Percentiles rank a stretch among this genome's conserved stretches.
Conservation (phyloP, 208 protist species). For the Crithidia brevicula region DNA sequence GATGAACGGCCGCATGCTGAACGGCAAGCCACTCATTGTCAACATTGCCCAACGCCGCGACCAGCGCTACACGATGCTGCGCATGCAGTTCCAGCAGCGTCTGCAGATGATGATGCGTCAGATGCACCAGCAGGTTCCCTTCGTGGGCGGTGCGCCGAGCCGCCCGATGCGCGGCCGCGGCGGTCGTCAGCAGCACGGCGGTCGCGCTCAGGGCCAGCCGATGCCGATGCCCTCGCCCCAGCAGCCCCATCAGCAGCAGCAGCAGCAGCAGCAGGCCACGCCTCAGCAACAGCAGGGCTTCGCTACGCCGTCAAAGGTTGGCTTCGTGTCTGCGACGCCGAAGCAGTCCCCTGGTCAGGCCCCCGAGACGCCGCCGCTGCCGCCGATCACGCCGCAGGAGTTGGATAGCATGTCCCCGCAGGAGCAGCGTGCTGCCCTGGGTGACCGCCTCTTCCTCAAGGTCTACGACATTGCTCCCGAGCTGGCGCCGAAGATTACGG, state of each 20-base stretch:
- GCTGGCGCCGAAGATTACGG: constrained; percentile 88
- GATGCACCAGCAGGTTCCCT: constrained; percentile 61
- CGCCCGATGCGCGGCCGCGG: constrained; percentile 43
- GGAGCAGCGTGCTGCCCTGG: constrained; percentile 90
- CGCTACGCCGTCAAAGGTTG: constrained; percentile 43
- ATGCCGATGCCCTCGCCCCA: constrained; percentile 36
- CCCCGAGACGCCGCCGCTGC: constrained; percentile 82
- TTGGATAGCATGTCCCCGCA: constrained; percentile 85
- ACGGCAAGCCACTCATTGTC: constrained; percentile 98
- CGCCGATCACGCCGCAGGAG: constrained; percentile 82
- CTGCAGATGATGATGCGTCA: constrained; percentile 88
- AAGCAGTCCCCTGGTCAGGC: constrained; percentile 63
- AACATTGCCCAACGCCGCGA: constrained; percentile 97
- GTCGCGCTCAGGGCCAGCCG: constrained; percentile 38
- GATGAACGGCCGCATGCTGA: constrained; percentile 97
- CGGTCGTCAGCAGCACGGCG: constrained; percentile 40
- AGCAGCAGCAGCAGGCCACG: constrained; percentile 24
- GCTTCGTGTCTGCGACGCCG: constrained; percentile 60
- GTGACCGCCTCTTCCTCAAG: constrained; percentile 89
- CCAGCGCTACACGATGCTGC: constrained; percentile 95
- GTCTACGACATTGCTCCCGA: constrained; percentile 86
- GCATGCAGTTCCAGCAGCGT: constrained; percentile 94
- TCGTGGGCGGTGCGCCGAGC: constrained; percentile 24
- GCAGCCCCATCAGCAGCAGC: constrained; percentile 33
- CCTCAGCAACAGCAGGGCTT: constrained; percentile 51